Percentiles rank a stretch among this genome's conserved stretches.
These are phyloP conservation scores for Paracoccidioides brasiliensis DNA, from an alignment of 2,329 filamentous ascomycete species.

Conservation along the genomic window DNA sequence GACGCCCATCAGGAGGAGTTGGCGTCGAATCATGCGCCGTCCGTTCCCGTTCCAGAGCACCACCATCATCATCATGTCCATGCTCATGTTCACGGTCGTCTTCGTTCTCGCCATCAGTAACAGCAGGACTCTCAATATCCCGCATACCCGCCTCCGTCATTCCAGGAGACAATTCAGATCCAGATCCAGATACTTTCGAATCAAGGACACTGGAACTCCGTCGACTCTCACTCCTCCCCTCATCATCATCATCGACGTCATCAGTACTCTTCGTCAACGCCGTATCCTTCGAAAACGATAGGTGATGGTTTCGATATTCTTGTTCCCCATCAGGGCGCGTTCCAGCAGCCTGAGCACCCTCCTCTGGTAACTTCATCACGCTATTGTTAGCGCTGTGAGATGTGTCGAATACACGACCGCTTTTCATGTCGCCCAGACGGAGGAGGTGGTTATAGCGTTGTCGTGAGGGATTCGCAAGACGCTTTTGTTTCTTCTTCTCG, in stretches of 20 bases:
- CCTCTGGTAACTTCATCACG: constrained; percentile 32
- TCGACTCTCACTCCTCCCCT: background rate
- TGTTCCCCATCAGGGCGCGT: constrained; percentile 19
- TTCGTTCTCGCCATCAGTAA: constrained; percentile 5
- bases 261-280: constrained; percentile 1
- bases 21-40: background rate
- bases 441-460: constrained; percentile 69
- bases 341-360: constrained; percentile 38
- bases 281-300: constrained; percentile 3
- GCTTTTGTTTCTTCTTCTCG: constrained; percentile 78
- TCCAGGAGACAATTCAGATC: background rate
- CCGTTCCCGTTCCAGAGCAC: background rate
- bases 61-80: background rate
- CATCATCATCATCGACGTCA: background rate
- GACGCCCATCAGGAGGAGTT: background rate
- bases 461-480: constrained; percentile 60
- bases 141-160: background rate
- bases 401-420: constrained; percentile 41
- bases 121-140: constrained; percentile 5
- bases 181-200: background rate
- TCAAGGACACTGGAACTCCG: background rate
- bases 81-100: constrained; percentile 2
- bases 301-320: background rate
- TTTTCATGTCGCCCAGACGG: constrained; percentile 44
- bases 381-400: constrained; percentile 35